Base-by-base conservation (phyloP, 129 eudicot species). In the Cynara cardunculus region DNA sequence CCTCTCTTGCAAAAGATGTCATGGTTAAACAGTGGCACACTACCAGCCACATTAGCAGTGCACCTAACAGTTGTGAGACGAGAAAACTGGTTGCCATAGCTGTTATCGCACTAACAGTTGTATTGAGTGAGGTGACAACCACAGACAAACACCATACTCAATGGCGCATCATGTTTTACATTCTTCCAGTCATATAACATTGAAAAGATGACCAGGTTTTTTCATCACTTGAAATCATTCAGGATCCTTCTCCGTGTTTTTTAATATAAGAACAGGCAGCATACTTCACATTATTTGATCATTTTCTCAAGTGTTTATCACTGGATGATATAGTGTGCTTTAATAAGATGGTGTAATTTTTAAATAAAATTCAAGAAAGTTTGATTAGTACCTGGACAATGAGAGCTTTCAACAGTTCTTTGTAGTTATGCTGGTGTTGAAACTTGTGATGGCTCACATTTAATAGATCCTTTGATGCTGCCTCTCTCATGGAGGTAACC, bases 391-490 rank as follows among this genome's bases (percentile, higher is more conserved):
- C 96, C 93, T 89, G 94, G 73, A 91, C 88, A 75, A 89, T 76
- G 64, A 91, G 92, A 69, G 79, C 88, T 80, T 86, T 84, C 64
- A 89, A 76, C 32, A 89, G 89, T 64, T 75, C 67, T 82, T 79
- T 53, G 26, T 91, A 89, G 37, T 28, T 71, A 69, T 78, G 68
- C 49, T 86, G 86, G 75, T 87, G 59, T 26, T 25, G 32, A 3
- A 28, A 21, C 68, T 66, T 34, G 78, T 74, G 72, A 64, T 77
- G 37, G 86, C 90, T 74, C 68, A 88, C 86, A 21, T 41, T 69
- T 82, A 88, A 53, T 59, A 92, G 89, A 79, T 90, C 89, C 83
- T 90, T 85, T 46, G 88, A 74, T 62, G 91, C 87, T 73, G 90
- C 35, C 8, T 85, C 82, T 80, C 87, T 91, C 93, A 91, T 87